Percentiles rank a stretch among this genome's conserved stretches.
Evolutionary conservation across 208 protist species (phyloP).

Genomic region (Vickermania spadyakhi): DNA sequence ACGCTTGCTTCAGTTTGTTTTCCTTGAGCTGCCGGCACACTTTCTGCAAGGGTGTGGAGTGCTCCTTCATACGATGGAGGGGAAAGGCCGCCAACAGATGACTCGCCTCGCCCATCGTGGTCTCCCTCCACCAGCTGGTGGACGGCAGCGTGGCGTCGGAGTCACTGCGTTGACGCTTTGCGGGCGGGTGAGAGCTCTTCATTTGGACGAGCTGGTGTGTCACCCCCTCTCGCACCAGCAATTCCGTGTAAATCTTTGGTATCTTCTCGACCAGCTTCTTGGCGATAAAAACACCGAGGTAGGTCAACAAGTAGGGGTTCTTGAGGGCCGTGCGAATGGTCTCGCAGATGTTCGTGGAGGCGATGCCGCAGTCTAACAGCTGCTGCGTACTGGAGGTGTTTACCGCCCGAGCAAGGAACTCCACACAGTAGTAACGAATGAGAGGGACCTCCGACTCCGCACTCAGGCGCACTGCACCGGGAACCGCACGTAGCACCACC

Average conservation of each 20-base stretch:
- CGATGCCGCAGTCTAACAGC: slow-evolving; percentile 16
- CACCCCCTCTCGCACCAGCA: slow-evolving; percentile 84
- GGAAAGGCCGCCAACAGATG: slow-evolving; percentile 27
- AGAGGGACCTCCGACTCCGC: slow-evolving; percentile 42
- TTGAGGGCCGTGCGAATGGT: slow-evolving; percentile 42
- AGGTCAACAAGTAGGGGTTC: slow-evolving; percentile 28
- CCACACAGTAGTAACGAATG: slow-evolving; percentile 27
- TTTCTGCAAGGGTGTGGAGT: slow-evolving; percentile 23
- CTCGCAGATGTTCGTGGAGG: slow-evolving; percentile 21
- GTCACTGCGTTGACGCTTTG: slow-evolving; percentile 1
- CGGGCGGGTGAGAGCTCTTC: slow-evolving; percentile 7
- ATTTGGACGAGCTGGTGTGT: slow-evolving; percentile 33
- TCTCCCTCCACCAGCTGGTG: slow-evolving; percentile 22
- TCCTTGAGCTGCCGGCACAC: slow-evolving; percentile 32
- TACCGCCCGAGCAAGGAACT: slow-evolving; percentile 55
- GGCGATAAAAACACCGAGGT: slow-evolving; percentile 46
- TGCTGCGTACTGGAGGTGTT: slow-evolving; percentile 31
- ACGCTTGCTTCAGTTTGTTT: slow-evolving; percentile 27
- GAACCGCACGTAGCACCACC: slow-evolving; percentile 38
- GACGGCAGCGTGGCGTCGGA: not conserved
- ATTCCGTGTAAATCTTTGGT: slow-evolving; percentile 30
- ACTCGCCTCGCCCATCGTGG: slow-evolving; percentile 27
- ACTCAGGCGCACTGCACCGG: slow-evolving; percentile 43
- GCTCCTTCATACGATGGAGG: slow-evolving; percentile 15
- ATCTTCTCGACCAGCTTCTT: slow-evolving; percentile 62